These are phyloP conservation scores for Petunia axillaris DNA, from an alignment of 257 asterid species.

Conservation along the genomic window DNA sequence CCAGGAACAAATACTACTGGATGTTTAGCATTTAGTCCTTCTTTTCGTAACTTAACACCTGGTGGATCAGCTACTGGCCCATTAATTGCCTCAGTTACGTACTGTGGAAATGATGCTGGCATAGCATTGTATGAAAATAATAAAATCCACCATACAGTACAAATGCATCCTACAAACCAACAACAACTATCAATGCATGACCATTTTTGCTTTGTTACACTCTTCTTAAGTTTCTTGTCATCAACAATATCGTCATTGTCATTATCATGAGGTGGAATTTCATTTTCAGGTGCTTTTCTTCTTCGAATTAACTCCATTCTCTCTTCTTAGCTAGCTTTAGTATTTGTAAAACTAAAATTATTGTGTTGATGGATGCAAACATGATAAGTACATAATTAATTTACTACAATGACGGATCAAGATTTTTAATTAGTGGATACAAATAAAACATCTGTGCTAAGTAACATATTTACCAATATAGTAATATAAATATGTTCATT, in stretches of 20 bases:
- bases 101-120: conserved; percentile 95
- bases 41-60: conserved; percentile 68
- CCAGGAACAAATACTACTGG: conserved; percentile 77
- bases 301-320: conserved; percentile 45
- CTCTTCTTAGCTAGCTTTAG: neutral
- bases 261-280: conserved; percentile 19
- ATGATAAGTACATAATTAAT: neutral
- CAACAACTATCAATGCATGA: conserved; percentile 80
- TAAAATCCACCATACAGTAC: conserved; percentile 78
- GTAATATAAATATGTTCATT: no score
- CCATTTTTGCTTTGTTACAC: conserved; percentile 51
- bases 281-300: conserved; percentile 51
- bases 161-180: conserved; percentile 79
- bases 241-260: conserved; percentile 24
- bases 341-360: neutral
- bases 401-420: conserved; percentile 20
- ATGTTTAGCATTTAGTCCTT: conserved; percentile 72
- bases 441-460: conserved; percentile 19
- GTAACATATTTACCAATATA: no score
- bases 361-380: neutral
- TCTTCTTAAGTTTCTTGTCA: conserved; percentile 30
- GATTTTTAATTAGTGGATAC: neutral
- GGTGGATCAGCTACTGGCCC: conserved; percentile 96
- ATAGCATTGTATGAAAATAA: conserved; percentile 67
- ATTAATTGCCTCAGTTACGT: conserved; percentile 74